phyloP scores from a whole-genome alignment of 352 stramenopile species.

The Globisporangium sylvaticum region DNA sequence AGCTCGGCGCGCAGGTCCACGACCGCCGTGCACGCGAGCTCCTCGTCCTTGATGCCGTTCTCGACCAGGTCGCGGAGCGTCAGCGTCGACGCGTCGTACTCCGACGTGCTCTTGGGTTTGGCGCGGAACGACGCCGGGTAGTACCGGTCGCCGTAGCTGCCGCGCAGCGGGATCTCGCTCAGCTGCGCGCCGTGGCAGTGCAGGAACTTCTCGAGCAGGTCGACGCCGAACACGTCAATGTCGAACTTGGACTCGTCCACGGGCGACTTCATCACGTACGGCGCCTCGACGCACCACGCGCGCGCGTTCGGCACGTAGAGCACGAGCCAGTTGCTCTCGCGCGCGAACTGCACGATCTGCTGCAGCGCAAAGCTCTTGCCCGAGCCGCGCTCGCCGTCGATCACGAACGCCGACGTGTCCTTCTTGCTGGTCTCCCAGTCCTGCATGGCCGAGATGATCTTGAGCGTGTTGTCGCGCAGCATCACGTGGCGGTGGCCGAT shows the following conservation, averaged over 20 bases:
- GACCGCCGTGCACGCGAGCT: conserved; percentile 74
- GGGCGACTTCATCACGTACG: conserved; percentile 83
- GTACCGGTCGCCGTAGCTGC: conserved; percentile 73
- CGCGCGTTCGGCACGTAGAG: conserved; percentile 78
- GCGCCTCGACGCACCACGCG: conserved; percentile 73
- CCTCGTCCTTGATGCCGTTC: conserved; percentile 76
- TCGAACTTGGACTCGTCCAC: conserved; percentile 81
- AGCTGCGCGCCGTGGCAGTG: conserved; percentile 76
- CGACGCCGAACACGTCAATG: conserved; percentile 78
- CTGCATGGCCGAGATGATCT: conserved; percentile 75
- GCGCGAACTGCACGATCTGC: conserved; percentile 86
- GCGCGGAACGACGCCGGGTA: conserved; percentile 66
- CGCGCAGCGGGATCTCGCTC: conserved; percentile 50
- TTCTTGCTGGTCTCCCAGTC: conserved; percentile 63
- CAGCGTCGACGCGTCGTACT: conserved; percentile 55
- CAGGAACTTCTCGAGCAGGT: conserved; percentile 77
- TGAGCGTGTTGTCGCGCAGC: conserved; percentile 71
- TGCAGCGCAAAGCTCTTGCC: conserved; percentile 83
- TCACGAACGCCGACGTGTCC: conserved; percentile 52
- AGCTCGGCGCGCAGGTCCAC: conserved; percentile 79
- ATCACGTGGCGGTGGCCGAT: conserved; percentile 82
- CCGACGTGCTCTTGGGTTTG: conserved; percentile 62
- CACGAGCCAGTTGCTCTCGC: conserved; percentile 83
- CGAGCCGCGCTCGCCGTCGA: conserved; percentile 77
- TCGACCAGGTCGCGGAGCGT: conserved; percentile 79